Conservation (phyloP, 1,284 basidiomycete species). For the Ustilago nuda region DNA sequence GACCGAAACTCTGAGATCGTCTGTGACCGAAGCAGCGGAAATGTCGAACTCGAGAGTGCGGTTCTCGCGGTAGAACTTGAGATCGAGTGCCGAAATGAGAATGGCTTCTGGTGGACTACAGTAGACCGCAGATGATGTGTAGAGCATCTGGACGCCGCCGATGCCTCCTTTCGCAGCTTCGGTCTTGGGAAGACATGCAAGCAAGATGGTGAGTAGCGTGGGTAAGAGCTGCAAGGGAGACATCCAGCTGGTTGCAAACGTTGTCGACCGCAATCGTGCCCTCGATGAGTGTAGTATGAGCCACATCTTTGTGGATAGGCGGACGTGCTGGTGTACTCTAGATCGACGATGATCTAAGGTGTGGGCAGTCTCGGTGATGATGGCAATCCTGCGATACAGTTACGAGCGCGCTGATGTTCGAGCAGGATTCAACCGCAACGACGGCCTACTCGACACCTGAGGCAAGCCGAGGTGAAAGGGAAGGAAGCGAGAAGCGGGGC, state of each 20-base stretch:
- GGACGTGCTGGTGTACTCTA: neutral
- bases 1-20: conserved; percentile 48
- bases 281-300: neutral
- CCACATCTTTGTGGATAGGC: conserved; percentile 5
- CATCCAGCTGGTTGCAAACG: neutral
- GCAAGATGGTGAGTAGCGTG: conserved; percentile 12
- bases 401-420: neutral
- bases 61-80: conserved; percentile 62
- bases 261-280: neutral
- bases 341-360: neutral
- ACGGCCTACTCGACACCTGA: conserved; percentile 12
- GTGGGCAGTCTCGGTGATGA: neutral
- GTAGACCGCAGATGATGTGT: conserved; percentile 65
- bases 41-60: conserved; percentile 65
- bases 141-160: conserved; percentile 43
- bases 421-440: conserved; percentile 8
- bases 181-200: conserved; percentile 9
- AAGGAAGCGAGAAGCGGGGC: neutral
- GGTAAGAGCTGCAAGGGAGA: conserved; percentile 4
- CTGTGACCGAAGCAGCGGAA: conserved; percentile 58
- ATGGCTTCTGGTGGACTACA: conserved; percentile 64
- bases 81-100: conserved; percentile 57
- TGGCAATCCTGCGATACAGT: neutral
- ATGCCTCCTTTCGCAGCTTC: conserved; percentile 20
- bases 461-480: neutral